Evolutionary conservation across 2,329 filamentous ascomycete species (phyloP).

Genomic region (Xylariomycetidae sp.): DNA sequence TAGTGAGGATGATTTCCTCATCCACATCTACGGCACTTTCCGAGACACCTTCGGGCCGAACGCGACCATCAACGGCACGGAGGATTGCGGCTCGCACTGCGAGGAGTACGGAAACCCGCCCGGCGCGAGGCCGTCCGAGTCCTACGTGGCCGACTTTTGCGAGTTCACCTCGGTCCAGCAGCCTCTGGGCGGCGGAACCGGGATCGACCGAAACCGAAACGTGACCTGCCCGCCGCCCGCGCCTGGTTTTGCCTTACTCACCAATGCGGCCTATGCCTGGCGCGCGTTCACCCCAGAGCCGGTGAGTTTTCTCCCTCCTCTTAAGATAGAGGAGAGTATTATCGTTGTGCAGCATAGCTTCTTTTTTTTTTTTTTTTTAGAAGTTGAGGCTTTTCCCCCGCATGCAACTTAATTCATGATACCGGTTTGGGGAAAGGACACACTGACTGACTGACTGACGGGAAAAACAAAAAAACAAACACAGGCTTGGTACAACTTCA

Average conservation of each 20-base stretch:
- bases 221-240: conserved; percentile 8
- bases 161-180: conserved; percentile 7
- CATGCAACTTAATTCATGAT: too few relatives aligned
- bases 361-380: too few relatives aligned
- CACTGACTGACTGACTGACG: too few relatives aligned
- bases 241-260: conserved; percentile 9
- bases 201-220: conserved; percentile 6
- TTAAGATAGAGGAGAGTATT: too few relatives aligned
- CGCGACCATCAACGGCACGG: conserved; percentile 7
- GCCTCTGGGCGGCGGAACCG: conserved; percentile 9
- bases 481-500: too few relatives aligned
- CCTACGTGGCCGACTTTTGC: conserved; percentile 3
- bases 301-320: too few relatives aligned
- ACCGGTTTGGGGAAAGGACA: too few relatives aligned
- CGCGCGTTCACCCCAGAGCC: too few relatives aligned
- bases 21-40: conserved; percentile 11
- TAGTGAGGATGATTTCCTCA: conserved; percentile 9
- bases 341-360: too few relatives aligned
- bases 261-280: too few relatives aligned
- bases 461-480: too few relatives aligned
- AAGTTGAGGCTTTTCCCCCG: too few relatives aligned
- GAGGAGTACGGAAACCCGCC: conserved; percentile 9
- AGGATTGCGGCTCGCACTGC: conserved; percentile 10
- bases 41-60: conserved; percentile 7
- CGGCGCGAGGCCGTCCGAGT: conserved; percentile 3